Percentiles rank a stretch among this genome's conserved stretches.
Evolutionary conservation across 345 rosid species (phyloP).

Genomic region (Salix udensis): DNA sequence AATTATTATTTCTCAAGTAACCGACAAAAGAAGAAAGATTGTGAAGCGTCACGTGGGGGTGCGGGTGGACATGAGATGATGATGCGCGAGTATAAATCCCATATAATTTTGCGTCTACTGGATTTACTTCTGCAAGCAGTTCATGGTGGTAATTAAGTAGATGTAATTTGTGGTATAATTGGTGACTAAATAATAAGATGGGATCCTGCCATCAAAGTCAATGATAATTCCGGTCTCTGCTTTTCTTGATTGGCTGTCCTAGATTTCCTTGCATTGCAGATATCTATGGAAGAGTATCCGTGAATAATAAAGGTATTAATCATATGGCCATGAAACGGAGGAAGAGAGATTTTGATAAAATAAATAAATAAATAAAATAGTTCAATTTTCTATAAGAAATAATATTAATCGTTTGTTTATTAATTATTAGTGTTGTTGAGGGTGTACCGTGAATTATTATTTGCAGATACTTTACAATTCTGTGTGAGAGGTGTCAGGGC

Average conservation of each 20-base stretch:
- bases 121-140: not conserved
- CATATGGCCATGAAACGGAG: not conserved
- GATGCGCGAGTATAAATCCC: not conserved
- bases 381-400: too few relatives aligned
- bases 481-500: too few relatives aligned
- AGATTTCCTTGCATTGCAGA: slow-evolving; percentile 13
- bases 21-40: too few relatives aligned
- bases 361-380: not conserved
- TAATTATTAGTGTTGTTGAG: too few relatives aligned
- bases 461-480: too few relatives aligned
- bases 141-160: not conserved
- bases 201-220: slow-evolving; percentile 11
- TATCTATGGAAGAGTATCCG: not conserved
- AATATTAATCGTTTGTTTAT: too few relatives aligned
- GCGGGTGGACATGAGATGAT: not conserved
- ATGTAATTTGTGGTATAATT: not conserved
- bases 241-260: slow-evolving; percentile 19
- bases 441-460: too few relatives aligned
- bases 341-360: not conserved
- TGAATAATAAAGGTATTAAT: not conserved
- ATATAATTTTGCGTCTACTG: not conserved
- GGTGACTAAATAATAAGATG: slow-evolving; percentile 9
- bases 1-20: not conserved
- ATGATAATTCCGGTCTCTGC: not conserved
- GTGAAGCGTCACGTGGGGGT: not conserved